Evolutionary conservation across 78 protist genomes (phyloP).

Genomic region (Cyanophora paradoxa): DNA sequence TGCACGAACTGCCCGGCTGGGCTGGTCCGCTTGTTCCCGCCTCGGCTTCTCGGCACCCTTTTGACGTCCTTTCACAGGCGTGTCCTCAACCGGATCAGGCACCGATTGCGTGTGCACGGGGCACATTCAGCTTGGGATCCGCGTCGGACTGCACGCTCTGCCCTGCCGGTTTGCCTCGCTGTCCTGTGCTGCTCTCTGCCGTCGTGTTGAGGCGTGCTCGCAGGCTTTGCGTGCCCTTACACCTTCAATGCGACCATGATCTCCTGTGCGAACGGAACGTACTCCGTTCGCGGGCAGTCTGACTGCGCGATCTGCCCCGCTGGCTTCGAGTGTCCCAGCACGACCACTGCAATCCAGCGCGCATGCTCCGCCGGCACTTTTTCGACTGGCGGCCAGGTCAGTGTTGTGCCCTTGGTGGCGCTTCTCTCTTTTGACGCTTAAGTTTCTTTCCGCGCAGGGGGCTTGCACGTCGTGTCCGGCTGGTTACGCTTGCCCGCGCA

Average conservation of each 20-base stretch:
- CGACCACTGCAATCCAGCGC: background rate
- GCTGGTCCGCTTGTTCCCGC: no score
- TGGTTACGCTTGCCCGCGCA: no score
- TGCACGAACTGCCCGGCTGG: no score
- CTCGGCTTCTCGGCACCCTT: no score
- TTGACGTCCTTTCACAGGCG: no score
- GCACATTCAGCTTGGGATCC: background rate
- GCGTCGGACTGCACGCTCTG: background rate
- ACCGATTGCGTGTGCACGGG: background rate
- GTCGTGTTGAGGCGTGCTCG: background rate
- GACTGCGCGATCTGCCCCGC: constrained; percentile 16
- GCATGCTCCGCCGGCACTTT: background rate
- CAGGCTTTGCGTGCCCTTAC: no score
- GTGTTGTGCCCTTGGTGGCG: background rate
- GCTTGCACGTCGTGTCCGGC: no score
- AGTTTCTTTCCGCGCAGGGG: no score
- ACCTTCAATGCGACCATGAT: no score
- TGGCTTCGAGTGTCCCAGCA: background rate
- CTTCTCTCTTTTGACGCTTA: no score
- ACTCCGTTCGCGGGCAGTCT: background rate
- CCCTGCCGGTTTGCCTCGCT: constrained; percentile 18
- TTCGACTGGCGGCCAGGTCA: background rate
- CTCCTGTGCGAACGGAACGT: background rate
- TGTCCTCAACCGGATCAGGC: background rate
- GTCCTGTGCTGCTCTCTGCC: background rate